Evolutionary conservation across 202 grass and related monocot species (phyloP).

Genomic region (Eragrostis tef): DNA sequence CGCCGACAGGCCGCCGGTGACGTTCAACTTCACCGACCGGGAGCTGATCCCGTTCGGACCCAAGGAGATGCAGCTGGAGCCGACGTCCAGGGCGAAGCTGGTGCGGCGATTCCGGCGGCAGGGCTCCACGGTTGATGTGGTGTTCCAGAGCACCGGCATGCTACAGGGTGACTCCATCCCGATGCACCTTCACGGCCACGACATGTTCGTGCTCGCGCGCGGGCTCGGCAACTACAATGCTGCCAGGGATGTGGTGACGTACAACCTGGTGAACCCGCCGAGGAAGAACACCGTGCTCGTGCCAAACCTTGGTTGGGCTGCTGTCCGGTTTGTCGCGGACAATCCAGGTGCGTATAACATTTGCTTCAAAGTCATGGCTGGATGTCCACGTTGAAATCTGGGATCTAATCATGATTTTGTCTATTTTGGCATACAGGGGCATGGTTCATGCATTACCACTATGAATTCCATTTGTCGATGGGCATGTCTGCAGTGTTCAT

Average conservation of each 20-base stretch:
- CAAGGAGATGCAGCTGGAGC: background rate
- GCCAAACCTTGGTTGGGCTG: slow-evolving; percentile 46
- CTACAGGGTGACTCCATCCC: slow-evolving; percentile 52
- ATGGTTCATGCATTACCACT: no score
- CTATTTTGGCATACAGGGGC: no score
- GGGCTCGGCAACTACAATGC: slow-evolving; percentile 49
- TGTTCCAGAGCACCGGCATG: slow-evolving; percentile 51
- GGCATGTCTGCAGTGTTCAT: no score
- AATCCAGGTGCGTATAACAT: slow-evolving; percentile 44
- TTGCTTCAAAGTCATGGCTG: no score
- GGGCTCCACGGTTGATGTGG: slow-evolving; percentile 43
- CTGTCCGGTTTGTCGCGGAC: slow-evolving; percentile 54
- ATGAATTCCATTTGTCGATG: no score
- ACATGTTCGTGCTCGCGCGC: slow-evolving; percentile 63
- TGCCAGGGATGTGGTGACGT: background rate
- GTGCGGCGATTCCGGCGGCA: slow-evolving; percentile 31
- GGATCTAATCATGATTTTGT: no score
- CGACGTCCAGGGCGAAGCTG: slow-evolving; percentile 1
- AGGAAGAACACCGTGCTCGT: slow-evolving; percentile 51
- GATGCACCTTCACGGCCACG: slow-evolving; percentile 58
- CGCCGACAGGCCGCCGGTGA: slow-evolving; percentile 11
- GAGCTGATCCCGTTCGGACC: slow-evolving; percentile 27
- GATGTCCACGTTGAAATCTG: no score
- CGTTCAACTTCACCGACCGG: slow-evolving; percentile 50
- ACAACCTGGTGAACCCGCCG: slow-evolving; percentile 55